These are phyloP conservation scores for Gymnopilus junonius DNA, from an alignment of 768 basidiomycete genomes.

Conservation along the genomic window DNA sequence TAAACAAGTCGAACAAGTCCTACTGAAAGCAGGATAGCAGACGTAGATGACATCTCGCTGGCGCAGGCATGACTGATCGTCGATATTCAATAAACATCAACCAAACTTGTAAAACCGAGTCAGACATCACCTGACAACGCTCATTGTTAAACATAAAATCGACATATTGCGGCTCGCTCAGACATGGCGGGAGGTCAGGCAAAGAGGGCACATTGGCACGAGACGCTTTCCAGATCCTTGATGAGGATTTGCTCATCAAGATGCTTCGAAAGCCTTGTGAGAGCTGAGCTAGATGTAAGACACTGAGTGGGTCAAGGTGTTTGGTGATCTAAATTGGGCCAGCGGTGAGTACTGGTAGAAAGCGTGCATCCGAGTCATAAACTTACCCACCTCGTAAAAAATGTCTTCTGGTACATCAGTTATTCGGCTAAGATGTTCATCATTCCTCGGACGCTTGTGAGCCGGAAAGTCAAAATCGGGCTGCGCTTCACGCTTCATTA, in stretches of 20 bases:
- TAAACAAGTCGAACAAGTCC: not conserved
- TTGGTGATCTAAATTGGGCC: conserved; percentile 36
- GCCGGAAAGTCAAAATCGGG: not conserved
- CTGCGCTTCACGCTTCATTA: not conserved
- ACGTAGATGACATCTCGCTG: not conserved
- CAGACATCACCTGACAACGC: not conserved
- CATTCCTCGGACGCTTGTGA: not conserved
- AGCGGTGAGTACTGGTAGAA: not conserved
- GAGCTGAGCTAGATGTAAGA: conserved; percentile 43
- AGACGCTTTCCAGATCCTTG: not conserved
- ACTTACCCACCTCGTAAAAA: not conserved
- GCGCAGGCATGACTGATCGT: not conserved
- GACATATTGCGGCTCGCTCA: not conserved
- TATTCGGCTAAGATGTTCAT: not conserved
- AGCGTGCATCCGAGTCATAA: not conserved
- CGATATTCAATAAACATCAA: not conserved
- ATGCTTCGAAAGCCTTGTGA: conserved; percentile 34
- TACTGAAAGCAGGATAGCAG: not conserved
- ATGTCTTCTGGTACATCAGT: not conserved
- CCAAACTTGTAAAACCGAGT: not conserved
- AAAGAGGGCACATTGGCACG: not conserved
- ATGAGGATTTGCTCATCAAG: conserved; percentile 19
- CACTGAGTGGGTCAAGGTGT: conserved; percentile 37
- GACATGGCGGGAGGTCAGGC: not conserved
- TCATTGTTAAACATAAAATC: not conserved